phyloP scores from a whole-genome alignment of 2,329 filamentous ascomycete genomes.

The Pseudogymnoascus sp. region DNA sequence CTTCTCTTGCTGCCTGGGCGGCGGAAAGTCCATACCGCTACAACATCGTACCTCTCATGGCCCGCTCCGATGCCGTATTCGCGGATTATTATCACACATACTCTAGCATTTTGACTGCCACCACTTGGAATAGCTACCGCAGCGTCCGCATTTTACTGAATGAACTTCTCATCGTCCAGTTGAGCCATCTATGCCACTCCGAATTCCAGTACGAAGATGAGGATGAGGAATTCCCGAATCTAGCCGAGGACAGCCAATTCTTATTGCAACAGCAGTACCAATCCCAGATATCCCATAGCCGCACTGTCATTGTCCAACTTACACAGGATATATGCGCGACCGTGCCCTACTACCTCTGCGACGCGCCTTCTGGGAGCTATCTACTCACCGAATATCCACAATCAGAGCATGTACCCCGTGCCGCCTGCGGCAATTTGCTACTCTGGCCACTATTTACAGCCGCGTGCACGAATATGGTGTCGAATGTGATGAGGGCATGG shows the following conservation, averaged over 20 bases:
- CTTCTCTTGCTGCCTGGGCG: not conserved
- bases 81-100: not conserved
- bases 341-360: conserved; percentile 23
- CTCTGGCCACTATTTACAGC: conserved; percentile 27
- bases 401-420: conserved; percentile 15
- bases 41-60: not conserved
- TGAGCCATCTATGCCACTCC: conserved; percentile 19
- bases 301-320: conserved; percentile 14
- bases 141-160: not conserved
- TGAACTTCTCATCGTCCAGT: conserved; percentile 20
- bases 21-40: not conserved
- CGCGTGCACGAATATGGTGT: conserved; percentile 20
- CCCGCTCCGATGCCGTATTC: conserved; percentile 19
- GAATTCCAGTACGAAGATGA: not conserved
- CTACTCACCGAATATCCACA: not conserved
- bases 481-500: conserved; percentile 24
- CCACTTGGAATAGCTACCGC: not conserved
- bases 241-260: not conserved
- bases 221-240: not conserved
- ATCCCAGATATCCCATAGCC: not conserved
- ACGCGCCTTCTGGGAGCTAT: not conserved
- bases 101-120: not conserved
- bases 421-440: conserved; percentile 23
- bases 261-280: not conserved
- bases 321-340: conserved; percentile 26